Conservation (phyloP, 805 yeast genomes). For the Priceomyces melissophilus region DNA sequence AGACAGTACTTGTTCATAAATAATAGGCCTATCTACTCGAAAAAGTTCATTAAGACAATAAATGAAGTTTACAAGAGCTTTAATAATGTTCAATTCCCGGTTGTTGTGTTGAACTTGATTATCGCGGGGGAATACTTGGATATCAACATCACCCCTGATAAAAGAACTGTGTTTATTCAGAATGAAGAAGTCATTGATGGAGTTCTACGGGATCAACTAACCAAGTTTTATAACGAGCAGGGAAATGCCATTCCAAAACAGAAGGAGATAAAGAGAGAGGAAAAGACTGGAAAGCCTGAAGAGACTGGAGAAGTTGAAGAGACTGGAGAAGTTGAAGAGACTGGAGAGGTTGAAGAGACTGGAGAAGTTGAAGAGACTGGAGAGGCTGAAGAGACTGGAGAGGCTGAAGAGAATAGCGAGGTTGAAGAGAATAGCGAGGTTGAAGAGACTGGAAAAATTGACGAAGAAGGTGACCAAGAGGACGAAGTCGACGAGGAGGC, state of each 20-base stretch:
- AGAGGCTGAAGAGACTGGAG: background rate
- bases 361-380: constrained; percentile 1
- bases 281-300: too few relatives aligned
- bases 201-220: constrained; percentile 48
- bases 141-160: constrained; percentile 90
- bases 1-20: constrained; percentile 76
- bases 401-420: background rate
- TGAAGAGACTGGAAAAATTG: too few relatives aligned
- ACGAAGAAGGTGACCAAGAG: too few relatives aligned
- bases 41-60: constrained; percentile 52
- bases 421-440: too few relatives aligned
- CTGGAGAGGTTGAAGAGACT: constrained; percentile 4
- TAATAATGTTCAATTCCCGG: constrained; percentile 73
- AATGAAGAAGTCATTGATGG: constrained; percentile 62
- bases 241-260: constrained; percentile 36
- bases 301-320: constrained; percentile 5
- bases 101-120: constrained; percentile 57
- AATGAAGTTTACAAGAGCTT: constrained; percentile 72
- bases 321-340: background rate
- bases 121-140: constrained; percentile 59
- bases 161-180: constrained; percentile 66
- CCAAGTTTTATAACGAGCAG: constrained; percentile 41
- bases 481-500: too few relatives aligned
- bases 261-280: constrained; percentile 7
- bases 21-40: constrained; percentile 65